Conservation (phyloP, 495 filamentous ascomycete genomes). For the Bathelium albidoporum region DNA sequence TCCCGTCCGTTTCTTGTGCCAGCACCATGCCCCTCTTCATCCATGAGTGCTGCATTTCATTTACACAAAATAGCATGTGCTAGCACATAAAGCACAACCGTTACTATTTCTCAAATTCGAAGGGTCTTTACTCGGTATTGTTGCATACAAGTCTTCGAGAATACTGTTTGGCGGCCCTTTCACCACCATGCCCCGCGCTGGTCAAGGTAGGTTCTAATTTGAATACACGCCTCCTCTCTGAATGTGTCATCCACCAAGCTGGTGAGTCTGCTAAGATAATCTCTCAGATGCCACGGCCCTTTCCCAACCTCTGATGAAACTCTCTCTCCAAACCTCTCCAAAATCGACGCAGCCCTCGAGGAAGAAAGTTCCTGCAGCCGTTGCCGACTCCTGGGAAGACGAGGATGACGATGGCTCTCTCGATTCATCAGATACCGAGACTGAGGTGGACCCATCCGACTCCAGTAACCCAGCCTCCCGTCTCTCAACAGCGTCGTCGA, state of each 20-base stretch:
- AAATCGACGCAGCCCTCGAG: constrained; percentile 17
- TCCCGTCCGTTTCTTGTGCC: too few relatives aligned
- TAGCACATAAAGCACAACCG: neutral
- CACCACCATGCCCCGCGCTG: neutral
- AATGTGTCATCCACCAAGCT: neutral
- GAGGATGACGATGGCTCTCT: constrained; percentile 39
- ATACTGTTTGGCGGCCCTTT: too few relatives aligned
- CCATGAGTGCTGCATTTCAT: neutral
- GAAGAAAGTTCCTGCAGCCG: constrained; percentile 42
- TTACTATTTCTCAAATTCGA: too few relatives aligned
- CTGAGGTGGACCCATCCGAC: constrained; percentile 41
- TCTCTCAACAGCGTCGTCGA: constrained; percentile 3
- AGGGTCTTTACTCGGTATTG: too few relatives aligned
- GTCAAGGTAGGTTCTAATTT: neutral
- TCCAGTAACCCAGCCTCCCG: constrained; percentile 42
- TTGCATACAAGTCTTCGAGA: too few relatives aligned
- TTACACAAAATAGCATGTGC: neutral
- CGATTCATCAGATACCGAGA: constrained; percentile 32
- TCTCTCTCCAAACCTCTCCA: constrained; percentile 30
- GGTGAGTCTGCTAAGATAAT: neutral
- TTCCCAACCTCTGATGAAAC: constrained; percentile 17
- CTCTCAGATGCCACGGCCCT: neutral
- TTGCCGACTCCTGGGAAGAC: constrained; percentile 74
- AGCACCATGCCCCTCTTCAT: neutral
- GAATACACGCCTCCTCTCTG: neutral